Percentiles rank a stretch among this genome's conserved stretches.
phyloP scores from a whole-genome alignment of 345 rosid species.

The Laguncularia racemosa region DNA sequence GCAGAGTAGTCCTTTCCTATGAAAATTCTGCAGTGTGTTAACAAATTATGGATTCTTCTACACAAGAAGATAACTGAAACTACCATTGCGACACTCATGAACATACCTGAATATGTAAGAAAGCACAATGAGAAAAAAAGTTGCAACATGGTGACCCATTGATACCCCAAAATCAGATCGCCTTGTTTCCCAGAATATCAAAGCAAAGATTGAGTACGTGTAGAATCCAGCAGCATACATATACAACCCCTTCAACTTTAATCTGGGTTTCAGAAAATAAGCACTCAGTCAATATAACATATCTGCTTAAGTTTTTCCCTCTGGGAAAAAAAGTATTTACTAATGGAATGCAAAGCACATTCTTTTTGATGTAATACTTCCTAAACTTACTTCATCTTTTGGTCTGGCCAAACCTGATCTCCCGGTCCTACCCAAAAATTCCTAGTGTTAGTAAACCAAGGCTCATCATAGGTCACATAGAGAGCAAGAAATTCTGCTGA shows the following conservation, averaged over 20 bases:
- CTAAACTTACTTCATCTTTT: slow-evolving; percentile 60
- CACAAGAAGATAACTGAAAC: not conserved
- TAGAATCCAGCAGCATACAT: slow-evolving; percentile 97
- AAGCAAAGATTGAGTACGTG: slow-evolving; percentile 89
- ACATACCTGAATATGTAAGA: slow-evolving; percentile 77
- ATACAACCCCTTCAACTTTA: slow-evolving; percentile 76
- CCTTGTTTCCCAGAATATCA: slow-evolving; percentile 98
- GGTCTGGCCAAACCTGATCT: slow-evolving; percentile 94
- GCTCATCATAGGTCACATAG: slow-evolving; percentile 67
- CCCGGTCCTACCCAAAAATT: slow-evolving; percentile 94
- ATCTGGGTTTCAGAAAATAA: slow-evolving; percentile 35
- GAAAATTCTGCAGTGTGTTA: too few relatives aligned
- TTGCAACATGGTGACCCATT: slow-evolving; percentile 93
- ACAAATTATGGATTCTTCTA: too few relatives aligned
- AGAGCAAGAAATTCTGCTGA: slow-evolving; percentile 81
- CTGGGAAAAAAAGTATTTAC: not conserved
- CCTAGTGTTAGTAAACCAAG: slow-evolving; percentile 77
- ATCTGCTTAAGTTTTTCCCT: not conserved
- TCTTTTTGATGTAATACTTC: not conserved
- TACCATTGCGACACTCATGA: not conserved
- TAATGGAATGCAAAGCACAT: not conserved
- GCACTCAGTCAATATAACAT: slow-evolving; percentile 7
- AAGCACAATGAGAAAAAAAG: slow-evolving; percentile 64
- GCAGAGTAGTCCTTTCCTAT: too few relatives aligned
- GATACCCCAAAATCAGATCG: slow-evolving; percentile 99